Evolutionary conservation across 805 yeast species (phyloP).

Genomic region (Isabelozyma gotoi): DNA sequence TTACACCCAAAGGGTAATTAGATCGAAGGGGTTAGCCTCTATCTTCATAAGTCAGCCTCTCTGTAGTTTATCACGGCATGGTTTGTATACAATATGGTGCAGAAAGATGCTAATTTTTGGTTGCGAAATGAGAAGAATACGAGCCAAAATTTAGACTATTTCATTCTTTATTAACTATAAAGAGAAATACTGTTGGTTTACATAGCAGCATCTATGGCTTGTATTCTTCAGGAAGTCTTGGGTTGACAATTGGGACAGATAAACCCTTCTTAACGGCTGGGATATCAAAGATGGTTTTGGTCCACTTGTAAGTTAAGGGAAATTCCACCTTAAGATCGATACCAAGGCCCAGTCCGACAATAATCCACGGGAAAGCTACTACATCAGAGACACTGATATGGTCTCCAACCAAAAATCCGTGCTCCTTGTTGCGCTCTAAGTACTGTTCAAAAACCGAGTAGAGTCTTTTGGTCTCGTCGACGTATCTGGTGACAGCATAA

Average conservation of each 20-base stretch:
- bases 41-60: too few relatives aligned
- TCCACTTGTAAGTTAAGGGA: slow-evolving; percentile 44
- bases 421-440: slow-evolving; percentile 42
- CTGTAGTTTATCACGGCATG: too few relatives aligned
- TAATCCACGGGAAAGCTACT: slow-evolving; percentile 47
- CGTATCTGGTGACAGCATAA: slow-evolving; percentile 53
- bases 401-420: slow-evolving; percentile 55
- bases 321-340: slow-evolving; percentile 33
- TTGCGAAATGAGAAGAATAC: too few relatives aligned
- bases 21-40: too few relatives aligned
- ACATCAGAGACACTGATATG: slow-evolving; percentile 61
- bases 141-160: too few relatives aligned
- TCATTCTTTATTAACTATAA: too few relatives aligned
- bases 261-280: slow-evolving; percentile 35
- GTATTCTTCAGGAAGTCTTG: not conserved
- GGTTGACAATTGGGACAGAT: not conserved
- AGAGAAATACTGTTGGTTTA: too few relatives aligned
- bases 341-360: slow-evolving; percentile 8
- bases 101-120: too few relatives aligned
- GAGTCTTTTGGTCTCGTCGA: slow-evolving; percentile 51
- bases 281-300: slow-evolving; percentile 25
- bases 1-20: too few relatives aligned
- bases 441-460: slow-evolving; percentile 54
- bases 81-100: too few relatives aligned
- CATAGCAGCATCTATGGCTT: not conserved